These are phyloP conservation scores for Besnoitia besnoiti DNA, from an alignment of 169 alveolate species.

Conservation along the genomic window DNA sequence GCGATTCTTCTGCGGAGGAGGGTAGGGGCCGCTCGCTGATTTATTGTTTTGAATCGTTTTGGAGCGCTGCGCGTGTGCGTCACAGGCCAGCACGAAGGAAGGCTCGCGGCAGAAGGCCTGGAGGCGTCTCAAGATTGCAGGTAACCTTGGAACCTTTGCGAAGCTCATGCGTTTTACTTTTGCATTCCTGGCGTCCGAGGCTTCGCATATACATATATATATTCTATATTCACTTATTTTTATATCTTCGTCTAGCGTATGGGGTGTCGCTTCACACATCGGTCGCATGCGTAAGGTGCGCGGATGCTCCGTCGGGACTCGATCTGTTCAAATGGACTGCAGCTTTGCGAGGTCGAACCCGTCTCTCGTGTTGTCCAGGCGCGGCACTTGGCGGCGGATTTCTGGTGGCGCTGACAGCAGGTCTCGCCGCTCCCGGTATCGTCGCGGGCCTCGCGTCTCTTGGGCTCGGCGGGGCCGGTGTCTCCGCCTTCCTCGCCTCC, in stretches of 20 bases:
- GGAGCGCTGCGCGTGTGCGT: background rate
- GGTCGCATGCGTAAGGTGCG: too few relatives aligned
- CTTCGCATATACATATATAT: too few relatives aligned
- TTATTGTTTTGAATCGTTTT: background rate
- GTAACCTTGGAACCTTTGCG: too few relatives aligned
- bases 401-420: conserved; percentile 87
- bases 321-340: too few relatives aligned
- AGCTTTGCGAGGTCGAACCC: background rate
- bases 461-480: conserved; percentile 60
- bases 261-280: too few relatives aligned
- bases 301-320: too few relatives aligned
- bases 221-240: too few relatives aligned
- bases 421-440: conserved; percentile 88
- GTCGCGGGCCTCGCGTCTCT: conserved; percentile 82
- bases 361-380: conserved; percentile 63
- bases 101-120: conserved; percentile 63
- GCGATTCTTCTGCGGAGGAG: too few relatives aligned
- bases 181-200: too few relatives aligned
- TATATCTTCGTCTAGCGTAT: too few relatives aligned
- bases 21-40: background rate
- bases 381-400: conserved; percentile 90
- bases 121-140: conserved; percentile 68
- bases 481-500: conserved; percentile 80
- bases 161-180: too few relatives aligned
- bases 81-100: conserved; percentile 61